Evolutionary conservation across 2,329 filamentous ascomycete species (phyloP).

Genomic region (Epichloe amarillans): DNA sequence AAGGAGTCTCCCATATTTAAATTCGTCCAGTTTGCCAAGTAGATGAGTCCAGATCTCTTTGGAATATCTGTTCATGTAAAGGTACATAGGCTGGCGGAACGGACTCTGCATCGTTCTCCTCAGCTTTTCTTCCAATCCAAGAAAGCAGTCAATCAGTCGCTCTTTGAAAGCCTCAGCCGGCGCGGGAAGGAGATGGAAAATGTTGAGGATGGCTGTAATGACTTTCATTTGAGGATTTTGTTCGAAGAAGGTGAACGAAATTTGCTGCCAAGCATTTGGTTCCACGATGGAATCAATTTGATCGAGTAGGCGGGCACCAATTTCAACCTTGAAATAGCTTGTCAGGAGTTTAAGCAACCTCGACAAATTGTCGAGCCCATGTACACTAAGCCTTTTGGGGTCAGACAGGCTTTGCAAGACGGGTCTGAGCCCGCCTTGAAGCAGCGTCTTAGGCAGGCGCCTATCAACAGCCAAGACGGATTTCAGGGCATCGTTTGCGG

Average conservation of each 20-base stretch:
- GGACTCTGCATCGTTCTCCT: conserved; percentile 82
- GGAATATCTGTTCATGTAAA: conserved; percentile 86
- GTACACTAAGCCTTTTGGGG: conserved; percentile 75
- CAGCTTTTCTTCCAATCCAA: conserved; percentile 74
- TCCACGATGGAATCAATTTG: conserved; percentile 89
- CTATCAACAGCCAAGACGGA: conserved; percentile 78
- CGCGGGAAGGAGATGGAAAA: conserved; percentile 88
- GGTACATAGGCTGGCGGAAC: conserved; percentile 79
- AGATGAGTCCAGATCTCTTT: conserved; percentile 77
- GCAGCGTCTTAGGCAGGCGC: conserved; percentile 85
- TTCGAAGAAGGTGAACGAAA: conserved; percentile 90
- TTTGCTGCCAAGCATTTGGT: conserved; percentile 64
- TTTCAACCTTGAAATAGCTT: conserved; percentile 98
- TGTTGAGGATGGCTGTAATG: conserved; percentile 86
- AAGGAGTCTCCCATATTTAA: conserved; percentile 81
- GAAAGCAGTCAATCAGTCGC: conserved; percentile 75
- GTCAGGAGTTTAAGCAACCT: conserved; percentile 82
- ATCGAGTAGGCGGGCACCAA: conserved; percentile 82
- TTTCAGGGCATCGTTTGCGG: conserved; percentile 80
- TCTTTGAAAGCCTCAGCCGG: conserved; percentile 87
- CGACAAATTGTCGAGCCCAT: conserved; percentile 82
- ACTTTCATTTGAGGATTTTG: conserved; percentile 89
- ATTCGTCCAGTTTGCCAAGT: conserved; percentile 64
- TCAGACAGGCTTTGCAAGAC: conserved; percentile 97
- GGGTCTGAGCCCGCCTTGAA: conserved; percentile 85